phyloP scores from a whole-genome alignment of 2,329 filamentous ascomycete genomes.

The Thielaviopsis cerberus region DNA sequence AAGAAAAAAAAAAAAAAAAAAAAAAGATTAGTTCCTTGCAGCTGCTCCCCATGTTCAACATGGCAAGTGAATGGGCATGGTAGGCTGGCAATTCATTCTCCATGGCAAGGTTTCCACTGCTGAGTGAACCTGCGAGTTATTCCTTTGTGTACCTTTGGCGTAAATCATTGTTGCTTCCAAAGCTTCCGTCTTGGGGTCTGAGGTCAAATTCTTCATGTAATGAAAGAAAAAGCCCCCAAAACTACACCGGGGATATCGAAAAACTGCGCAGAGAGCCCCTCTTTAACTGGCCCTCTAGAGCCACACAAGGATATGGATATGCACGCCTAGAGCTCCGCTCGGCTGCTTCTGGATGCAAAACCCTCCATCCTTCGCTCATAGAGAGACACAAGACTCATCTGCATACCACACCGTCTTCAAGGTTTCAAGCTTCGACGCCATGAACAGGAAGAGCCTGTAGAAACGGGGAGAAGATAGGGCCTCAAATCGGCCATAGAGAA shows the following conservation, averaged over 20 bases:
- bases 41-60: not conserved
- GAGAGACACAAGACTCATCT: not conserved
- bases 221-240: not conserved
- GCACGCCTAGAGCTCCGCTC: constrained; percentile 2
- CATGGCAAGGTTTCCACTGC: not conserved
- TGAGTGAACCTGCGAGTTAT: not conserved
- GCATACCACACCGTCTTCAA: not conserved
- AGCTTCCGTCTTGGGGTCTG: too few species aligned
- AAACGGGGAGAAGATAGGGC: too few species aligned
- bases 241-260: not conserved
- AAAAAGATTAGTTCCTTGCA: constrained; percentile 8
- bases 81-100: too few species aligned
- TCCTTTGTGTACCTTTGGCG: not conserved
- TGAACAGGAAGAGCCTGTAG: too few species aligned
- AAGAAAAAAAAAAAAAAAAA: constrained; percentile 12
- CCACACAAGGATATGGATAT: not conserved
- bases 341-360: not conserved
- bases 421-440: not conserved
- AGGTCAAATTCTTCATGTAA: not conserved
- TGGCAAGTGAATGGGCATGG: too few species aligned
- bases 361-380: not conserved
- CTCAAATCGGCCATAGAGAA: too few species aligned
- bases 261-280: not conserved
- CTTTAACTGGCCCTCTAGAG: not conserved
- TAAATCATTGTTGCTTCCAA: not conserved